Base-by-base conservation (phyloP, 2,329 filamentous ascomycete genomes). In the Madurella fahalii region DNA sequence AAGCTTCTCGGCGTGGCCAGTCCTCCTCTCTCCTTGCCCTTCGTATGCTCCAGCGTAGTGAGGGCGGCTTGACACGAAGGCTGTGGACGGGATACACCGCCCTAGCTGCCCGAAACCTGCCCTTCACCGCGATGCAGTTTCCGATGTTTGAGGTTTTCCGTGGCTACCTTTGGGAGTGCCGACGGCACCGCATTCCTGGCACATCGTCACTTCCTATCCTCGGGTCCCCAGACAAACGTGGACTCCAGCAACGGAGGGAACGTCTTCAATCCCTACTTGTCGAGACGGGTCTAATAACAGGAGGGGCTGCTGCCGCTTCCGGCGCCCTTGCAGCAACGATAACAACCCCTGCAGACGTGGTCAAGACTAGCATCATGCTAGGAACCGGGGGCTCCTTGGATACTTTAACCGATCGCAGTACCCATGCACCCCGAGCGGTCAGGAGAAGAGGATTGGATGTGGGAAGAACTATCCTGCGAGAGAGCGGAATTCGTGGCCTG, bases 311-410 rank as follows among this genome's bases (percentile, higher is more conserved):
- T 0, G 89, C 86, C 2, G 69, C 79, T 15, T 89, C 90, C 0
- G 91, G 91, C 0, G 82, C 83, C 5, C 69, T 93, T 9, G 86
- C 90, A 0, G 88, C 91, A 1, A 80, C 89, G 9, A 69, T 94
- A n/a, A 96, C 91, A 1, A 95, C 91, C 48, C 92, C 92, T 0
- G 83, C 91, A 52, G 92, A 96, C 69, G 90, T 95, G 9, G 81
- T 96, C 20, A 95, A 96, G 75, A 95, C 91, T 60, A 75, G 89
- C 47, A 87, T 95, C 71, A 96, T 95, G 91, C 75, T 96, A 25
- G 77, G 80, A 31, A 84, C 84, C 1, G 76, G 47, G 7, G 39
- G 34, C 30, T 40, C 17, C 1, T 13, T 31, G 43, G 40, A 25
- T 13, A 25, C 16, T 8, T 25, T 8, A 16, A 34, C 57, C 65